phyloP scores from a whole-genome alignment of 2,329 filamentous ascomycete species.

The Hysterium pulicare region DNA sequence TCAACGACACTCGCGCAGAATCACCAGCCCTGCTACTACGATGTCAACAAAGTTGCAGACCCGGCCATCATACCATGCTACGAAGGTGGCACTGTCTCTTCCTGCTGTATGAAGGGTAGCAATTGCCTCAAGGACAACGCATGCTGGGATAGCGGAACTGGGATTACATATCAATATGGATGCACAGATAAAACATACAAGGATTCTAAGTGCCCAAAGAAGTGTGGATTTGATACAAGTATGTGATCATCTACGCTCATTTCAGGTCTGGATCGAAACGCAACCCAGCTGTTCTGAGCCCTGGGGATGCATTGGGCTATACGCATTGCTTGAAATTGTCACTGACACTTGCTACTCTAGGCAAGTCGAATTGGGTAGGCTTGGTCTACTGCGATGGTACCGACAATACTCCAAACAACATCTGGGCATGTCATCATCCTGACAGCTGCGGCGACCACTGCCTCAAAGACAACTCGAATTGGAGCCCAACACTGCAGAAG shows the following conservation, averaged over 20 bases:
- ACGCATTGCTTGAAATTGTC: no score
- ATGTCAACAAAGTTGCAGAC: slow-evolving; percentile 10
- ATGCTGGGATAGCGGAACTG: slow-evolving; percentile 12
- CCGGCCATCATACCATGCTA: slow-evolving; percentile 19
- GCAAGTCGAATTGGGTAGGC: neutral
- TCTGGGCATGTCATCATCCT: neutral
- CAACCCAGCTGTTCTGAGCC: no score
- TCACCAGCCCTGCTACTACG: slow-evolving; percentile 15
- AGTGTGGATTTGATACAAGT: slow-evolving; percentile 14
- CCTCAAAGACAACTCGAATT: neutral
- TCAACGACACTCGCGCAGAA: neutral
- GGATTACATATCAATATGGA: slow-evolving; percentile 20
- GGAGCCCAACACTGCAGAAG: neutral
- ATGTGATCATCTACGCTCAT: no score
- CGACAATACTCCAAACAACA: neutral
- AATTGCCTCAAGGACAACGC: slow-evolving; percentile 15
- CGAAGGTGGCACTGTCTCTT: slow-evolving; percentile 4
- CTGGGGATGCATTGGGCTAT: no score
- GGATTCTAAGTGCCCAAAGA: slow-evolving; percentile 14
- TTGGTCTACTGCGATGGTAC: neutral
- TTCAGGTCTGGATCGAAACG: no score
- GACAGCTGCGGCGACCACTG: neutral
- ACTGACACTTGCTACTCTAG: no score
- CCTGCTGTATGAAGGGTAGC: slow-evolving; percentile 16
- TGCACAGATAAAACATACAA: slow-evolving; percentile 14